Base-by-base conservation (phyloP, 371 early-diverging fungal genomes). In the Rhizopus stolonifer region DNA sequence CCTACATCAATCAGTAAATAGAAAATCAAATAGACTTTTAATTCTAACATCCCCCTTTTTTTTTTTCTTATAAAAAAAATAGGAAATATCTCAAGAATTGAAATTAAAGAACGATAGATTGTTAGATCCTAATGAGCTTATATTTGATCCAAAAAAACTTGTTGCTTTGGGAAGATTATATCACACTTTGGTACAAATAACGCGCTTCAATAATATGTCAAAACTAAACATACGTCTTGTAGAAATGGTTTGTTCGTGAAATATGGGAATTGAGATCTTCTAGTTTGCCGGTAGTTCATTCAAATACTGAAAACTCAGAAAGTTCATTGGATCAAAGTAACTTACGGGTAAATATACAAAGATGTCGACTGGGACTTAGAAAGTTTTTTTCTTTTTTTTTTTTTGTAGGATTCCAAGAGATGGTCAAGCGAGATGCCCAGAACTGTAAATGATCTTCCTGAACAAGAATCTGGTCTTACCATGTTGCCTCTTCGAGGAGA, bases 131-230 rank as follows among this genome's bases (percentile, higher is more conserved):
- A 80, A 81, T 46, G 95, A 96, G 58, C 76, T 96, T 4, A 79
- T 96, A 7, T 87, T 94, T 54, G 96, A 96, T 44, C 66, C 71
- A 14, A 88, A 88, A 49, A 89, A 83, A 40, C 58, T 95, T 26
- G 78, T 84, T 49, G 70, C 82, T 5, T 51, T 94, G 7, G 94
- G 92, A 1, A 77, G 84, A 59, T 67, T 94, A 49, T 89, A 92
- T 56, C 90, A 89, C 52, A 90, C 89, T 24, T 68, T 92, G 62
- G 92, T 91, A n/a, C n/a, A n/a, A n/a, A n/a, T n/a, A n/a, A n/a
- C n/a, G n/a, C n/a, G n/a, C n/a, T n/a, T n/a, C n/a, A n/a, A n/a
- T n/a, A n/a, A n/a, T n/a, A n/a, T n/a, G n/a, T n/a, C n/a, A n/a
- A n/a, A n/a, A n/a, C n/a, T n/a, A n/a, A n/a, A 67, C 65, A 2